Evolutionary conservation across 1,284 basidiomycete species (phyloP), one percentile per base, ranked within the genome.

Genomic region (Cerioporus squamosus): DNA sequence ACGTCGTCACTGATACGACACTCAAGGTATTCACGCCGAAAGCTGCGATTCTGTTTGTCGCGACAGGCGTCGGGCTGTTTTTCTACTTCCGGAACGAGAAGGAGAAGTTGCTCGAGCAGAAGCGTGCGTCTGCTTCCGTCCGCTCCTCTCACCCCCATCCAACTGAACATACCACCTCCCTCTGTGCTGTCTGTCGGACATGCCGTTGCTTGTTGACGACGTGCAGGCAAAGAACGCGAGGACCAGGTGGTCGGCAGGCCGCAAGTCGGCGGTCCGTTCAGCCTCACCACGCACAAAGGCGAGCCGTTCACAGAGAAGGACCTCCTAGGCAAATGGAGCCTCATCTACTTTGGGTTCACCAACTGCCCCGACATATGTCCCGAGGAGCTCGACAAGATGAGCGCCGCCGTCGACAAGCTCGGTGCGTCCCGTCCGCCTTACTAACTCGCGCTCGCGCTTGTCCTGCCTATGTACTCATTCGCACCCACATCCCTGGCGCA

Each of bases 311-410:
- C 94, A 0, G 89, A 98, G 50, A 77, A 92, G 58, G 87, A 98
- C 70, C 78, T 99, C 51, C 75, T 91, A 24, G 94, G 93, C 57
- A 89, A 94, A 81, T 91, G 89, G 89, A 92, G 83, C 39, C 78
- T 99, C 63, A 88, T 99, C 55, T 99, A 99, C 78, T 98, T 98
- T 75, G 95, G 95, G 14, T 97, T 97, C 78, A 95, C 95, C 31
- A 95, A 97, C 75, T 97, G 95, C 74, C 97, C 97, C 3, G 97
- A 99, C 75, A 98, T 99, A 60, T 99, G 97, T 73, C 97, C 97
- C 2, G 94, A 97, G 62, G 97, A 99, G 77, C 82, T 99, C 31
- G 97, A 99, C 81, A 99, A 99, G 80, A 90, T 98, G 82, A 88
- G 90, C 20, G 81, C 78, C 1, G 90, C 96, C n/a, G 83, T 98